These are phyloP conservation scores for Dujonia santamariae DNA, from an alignment of 1,139 yeast genomes.

Conservation along the genomic window DNA sequence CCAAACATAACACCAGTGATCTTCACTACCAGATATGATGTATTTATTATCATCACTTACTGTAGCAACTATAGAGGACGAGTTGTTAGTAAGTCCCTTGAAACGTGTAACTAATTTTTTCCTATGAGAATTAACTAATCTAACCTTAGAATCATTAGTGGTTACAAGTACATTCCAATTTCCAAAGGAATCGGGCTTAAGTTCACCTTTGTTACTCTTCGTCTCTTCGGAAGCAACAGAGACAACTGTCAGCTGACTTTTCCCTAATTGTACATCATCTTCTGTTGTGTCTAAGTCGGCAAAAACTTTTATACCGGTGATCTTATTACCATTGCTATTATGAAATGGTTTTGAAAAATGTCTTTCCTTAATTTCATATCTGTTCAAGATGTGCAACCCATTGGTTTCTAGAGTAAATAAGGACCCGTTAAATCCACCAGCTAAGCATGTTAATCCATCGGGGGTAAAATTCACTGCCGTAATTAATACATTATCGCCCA, in stretches of 20 bases:
- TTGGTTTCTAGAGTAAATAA: conserved; percentile 61
- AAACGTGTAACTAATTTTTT: conserved; percentile 62
- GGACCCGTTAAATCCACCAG: conserved; percentile 83
- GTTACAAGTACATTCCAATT: conserved; percentile 52
- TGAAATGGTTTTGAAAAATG: conserved; percentile 26
- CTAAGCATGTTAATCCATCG: conserved; percentile 60
- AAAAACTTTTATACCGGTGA: conserved; percentile 40
- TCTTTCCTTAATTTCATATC: conserved; percentile 49
- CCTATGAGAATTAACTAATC: conserved; percentile 60
- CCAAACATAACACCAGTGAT: conserved; percentile 76
- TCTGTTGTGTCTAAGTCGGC: conserved; percentile 6
- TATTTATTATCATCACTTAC: conserved; percentile 53
- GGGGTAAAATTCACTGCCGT: conserved; percentile 74
- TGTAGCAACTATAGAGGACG: conserved; percentile 70
- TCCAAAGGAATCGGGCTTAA: conserved; percentile 12
- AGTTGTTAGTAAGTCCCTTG: conserved; percentile 69
- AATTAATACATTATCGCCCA: conserved; percentile 57
- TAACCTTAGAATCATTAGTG: conserved; percentile 76
- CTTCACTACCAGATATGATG: conserved; percentile 62
- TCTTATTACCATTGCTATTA: conserved; percentile 32
- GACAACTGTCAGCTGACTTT: no score
- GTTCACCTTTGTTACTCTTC: neutral
- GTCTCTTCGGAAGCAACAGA: neutral
- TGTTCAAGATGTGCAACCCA: conserved; percentile 53
- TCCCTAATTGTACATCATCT: conserved; percentile 5